A percentile compares a stretch with the other conserved stretches of the same genome.
phyloP scores from a whole-genome alignment of 139 green algal species.

The Tetradesmus lagerheimii region DNA sequence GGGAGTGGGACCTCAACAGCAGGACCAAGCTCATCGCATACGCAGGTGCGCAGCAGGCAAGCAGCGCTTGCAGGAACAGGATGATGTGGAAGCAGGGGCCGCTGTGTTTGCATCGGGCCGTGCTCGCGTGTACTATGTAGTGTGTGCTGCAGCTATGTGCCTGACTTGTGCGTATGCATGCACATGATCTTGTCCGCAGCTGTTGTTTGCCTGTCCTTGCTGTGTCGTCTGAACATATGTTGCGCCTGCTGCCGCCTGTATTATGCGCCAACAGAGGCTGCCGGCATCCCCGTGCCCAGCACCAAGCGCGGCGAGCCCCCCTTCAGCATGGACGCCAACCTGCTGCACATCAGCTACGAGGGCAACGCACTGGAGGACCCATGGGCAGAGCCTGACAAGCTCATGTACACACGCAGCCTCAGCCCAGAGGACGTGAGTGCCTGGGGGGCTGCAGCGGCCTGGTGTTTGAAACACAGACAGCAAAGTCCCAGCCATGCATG shows the following conservation, averaged over 20 bases:
- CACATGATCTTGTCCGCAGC: too few relatives aligned
- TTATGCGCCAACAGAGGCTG: slow-evolving; percentile 18
- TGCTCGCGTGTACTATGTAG: too few relatives aligned
- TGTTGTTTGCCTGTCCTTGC: too few relatives aligned
- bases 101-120: too few relatives aligned
- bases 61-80: background rate
- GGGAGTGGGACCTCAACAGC: slow-evolving; percentile 98
- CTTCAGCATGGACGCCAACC: slow-evolving; percentile 97
- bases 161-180: too few relatives aligned
- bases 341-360: slow-evolving; percentile 94
- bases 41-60: slow-evolving; percentile 59
- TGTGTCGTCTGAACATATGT: too few relatives aligned
- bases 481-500: too few relatives aligned
- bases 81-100: too few relatives aligned
- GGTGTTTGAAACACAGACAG: too few relatives aligned
- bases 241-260: too few relatives aligned
- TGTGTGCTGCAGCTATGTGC: too few relatives aligned
- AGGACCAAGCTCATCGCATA: slow-evolving; percentile 93
- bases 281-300: slow-evolving; percentile 65
- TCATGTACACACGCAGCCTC: slow-evolving; percentile 95
- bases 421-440: slow-evolving; percentile 80
- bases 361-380: slow-evolving; percentile 96
- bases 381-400: slow-evolving; percentile 85
- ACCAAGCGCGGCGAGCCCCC: slow-evolving; percentile 94
- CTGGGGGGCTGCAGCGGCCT: too few relatives aligned